phyloP scores from a whole-genome alignment of 2,329 filamentous ascomycete genomes.

The Cladosporium oxysporum region DNA sequence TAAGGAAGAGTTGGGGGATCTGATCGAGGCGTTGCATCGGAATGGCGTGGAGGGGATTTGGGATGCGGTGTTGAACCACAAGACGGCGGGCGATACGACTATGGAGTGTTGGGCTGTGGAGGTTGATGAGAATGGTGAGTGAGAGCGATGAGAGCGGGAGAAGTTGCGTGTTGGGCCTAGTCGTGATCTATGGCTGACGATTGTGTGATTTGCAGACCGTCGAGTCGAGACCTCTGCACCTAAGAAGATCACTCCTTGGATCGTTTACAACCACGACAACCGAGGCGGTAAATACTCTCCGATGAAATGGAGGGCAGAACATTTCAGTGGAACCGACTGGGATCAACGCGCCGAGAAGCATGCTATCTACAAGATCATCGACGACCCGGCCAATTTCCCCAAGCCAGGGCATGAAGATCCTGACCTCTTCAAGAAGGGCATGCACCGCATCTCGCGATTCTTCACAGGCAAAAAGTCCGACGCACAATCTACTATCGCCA shows the following conservation, averaged over 20 bases:
- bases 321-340: conserved; percentile 70
- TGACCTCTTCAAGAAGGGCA: conserved; percentile 24
- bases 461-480: conserved; percentile 21
- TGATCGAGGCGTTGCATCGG: conserved; percentile 55
- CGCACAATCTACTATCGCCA: conserved; percentile 10
- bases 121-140: conserved; percentile 53
- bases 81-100: conserved; percentile 66
- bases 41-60: conserved; percentile 62
- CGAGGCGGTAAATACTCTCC: conserved; percentile 59
- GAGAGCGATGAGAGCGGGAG: neutral
- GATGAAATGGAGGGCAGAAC: conserved; percentile 66
- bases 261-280: conserved; percentile 66
- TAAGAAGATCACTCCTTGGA: conserved; percentile 67
- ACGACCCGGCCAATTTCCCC: conserved; percentile 35
- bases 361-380: conserved; percentile 66
- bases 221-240: conserved; percentile 56
- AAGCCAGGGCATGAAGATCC: conserved; percentile 29
- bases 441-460: conserved; percentile 30
- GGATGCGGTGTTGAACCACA: conserved; percentile 73
- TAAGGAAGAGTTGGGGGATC: conserved; percentile 59
- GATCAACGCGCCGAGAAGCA: conserved; percentile 58
- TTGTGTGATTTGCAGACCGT: conserved; percentile 46
- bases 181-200: neutral
- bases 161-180: neutral
- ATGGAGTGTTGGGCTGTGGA: conserved; percentile 65